These are phyloP conservation scores for Gentiana macrophylla DNA, from an alignment of 257 asterid species.

Conservation along the genomic window DNA sequence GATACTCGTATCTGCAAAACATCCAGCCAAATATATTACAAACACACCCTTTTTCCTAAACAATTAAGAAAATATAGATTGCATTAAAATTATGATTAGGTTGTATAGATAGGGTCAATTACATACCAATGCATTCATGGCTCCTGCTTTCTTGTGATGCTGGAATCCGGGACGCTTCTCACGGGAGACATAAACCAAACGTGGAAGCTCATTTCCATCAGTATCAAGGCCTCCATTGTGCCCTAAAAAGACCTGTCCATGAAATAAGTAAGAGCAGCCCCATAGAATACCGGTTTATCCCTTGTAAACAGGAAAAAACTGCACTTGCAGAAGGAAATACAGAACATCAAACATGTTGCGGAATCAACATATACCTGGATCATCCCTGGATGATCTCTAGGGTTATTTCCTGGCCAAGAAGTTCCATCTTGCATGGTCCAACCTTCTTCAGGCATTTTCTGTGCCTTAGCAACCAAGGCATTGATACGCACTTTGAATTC, in stretches of 20 bases:
- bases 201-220: slow-evolving; percentile 83
- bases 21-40: neutral
- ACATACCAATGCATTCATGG: slow-evolving; percentile 83
- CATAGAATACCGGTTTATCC: neutral
- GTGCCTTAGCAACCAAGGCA: slow-evolving; percentile 75
- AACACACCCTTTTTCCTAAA: no score
- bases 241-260: slow-evolving; percentile 57
- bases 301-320: neutral
- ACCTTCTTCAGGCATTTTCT: slow-evolving; percentile 86
- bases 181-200: slow-evolving; percentile 84
- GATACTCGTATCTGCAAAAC: slow-evolving; percentile 30
- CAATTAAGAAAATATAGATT: no score
- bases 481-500: slow-evolving; percentile 79
- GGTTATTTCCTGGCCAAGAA: slow-evolving; percentile 84
- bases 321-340: no score
- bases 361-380: slow-evolving; percentile 51
- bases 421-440: slow-evolving; percentile 97
- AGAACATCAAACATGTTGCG: no score
- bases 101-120: slow-evolving; percentile 16
- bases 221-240: slow-evolving; percentile 64
- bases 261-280: neutral
- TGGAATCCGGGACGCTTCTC: slow-evolving; percentile 92
- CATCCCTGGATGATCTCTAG: slow-evolving; percentile 93
- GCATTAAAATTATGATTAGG: no score
- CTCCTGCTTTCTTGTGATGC: slow-evolving; percentile 92